Evolutionary conservation across 192 early-diverging fungal genomes (phyloP).

Genomic region (Haplosporangium gracile): DNA sequence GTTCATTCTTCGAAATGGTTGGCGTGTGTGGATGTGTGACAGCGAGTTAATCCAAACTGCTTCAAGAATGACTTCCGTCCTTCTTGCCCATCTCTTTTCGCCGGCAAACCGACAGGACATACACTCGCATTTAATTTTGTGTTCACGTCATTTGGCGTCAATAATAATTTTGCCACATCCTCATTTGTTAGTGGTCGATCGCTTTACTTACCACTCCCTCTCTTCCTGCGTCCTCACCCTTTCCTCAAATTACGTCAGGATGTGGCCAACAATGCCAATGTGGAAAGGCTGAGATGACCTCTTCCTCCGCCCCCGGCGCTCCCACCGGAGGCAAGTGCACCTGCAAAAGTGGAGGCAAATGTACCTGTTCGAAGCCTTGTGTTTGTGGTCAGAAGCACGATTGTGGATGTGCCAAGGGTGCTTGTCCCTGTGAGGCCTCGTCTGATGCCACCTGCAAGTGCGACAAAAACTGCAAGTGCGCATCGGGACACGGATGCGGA

Average conservation of each 20-base stretch:
- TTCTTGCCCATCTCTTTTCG: not conserved
- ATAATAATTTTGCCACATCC: constrained; percentile 3
- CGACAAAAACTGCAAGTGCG: not conserved
- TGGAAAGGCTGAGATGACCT: constrained; percentile 14
- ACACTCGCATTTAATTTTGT: not conserved
- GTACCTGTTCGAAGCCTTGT: constrained; percentile 18
- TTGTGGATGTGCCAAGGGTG: not conserved
- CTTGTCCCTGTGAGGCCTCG: not conserved
- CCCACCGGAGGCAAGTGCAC: not conserved
- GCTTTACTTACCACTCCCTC: not conserved
- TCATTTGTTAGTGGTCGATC: not conserved
- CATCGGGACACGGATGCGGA: not conserved
- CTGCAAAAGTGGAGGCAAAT: constrained; percentile 26
- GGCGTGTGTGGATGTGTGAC: too few relatives aligned
- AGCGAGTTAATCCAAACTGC: too few relatives aligned
- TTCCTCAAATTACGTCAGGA: not conserved
- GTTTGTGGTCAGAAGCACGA: constrained; percentile 5
- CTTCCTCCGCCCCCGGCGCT: not conserved
- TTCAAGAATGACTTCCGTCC: too few relatives aligned
- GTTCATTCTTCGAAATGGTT: not conserved
- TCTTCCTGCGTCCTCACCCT: not conserved
- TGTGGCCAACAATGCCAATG: constrained; percentile 37
- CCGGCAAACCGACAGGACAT: too few relatives aligned
- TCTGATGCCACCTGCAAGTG: not conserved
- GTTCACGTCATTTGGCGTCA: constrained; percentile 49